Conservation (phyloP, 768 basidiomycete species). For the Tremella mesenterica region DNA sequence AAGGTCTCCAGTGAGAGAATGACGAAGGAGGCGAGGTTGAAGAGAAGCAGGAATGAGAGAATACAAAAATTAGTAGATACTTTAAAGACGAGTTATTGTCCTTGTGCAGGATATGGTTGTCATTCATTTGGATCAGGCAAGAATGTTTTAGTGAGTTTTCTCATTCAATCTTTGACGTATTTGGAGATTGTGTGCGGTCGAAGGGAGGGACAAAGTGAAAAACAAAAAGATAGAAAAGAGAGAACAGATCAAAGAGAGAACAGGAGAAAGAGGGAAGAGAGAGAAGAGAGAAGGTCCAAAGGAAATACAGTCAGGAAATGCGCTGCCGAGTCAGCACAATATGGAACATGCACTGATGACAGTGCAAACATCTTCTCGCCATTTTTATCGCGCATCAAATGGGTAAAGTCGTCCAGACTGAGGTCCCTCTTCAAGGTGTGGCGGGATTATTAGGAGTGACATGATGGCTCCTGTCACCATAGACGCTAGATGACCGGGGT, state of each 20-base stretch:
- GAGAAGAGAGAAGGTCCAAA: no score
- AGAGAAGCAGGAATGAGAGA: not conserved
- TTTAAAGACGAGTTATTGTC: conserved; percentile 27
- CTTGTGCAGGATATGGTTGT: conserved; percentile 33
- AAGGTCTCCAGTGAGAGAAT: no score
- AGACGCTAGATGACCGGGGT: no score
- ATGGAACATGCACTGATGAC: no score
- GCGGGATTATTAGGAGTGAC: conserved; percentile 20
- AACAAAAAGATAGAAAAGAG: no score
- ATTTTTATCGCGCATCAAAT: conserved; percentile 21
- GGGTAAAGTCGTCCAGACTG: conserved; percentile 18
- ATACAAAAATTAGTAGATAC: not conserved
- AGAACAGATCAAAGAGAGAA: no score
- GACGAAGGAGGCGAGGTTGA: no score
- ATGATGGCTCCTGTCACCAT: no score
- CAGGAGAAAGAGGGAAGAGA: no score
- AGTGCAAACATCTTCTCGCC: conserved; percentile 38
- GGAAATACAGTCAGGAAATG: no score
- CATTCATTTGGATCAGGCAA: conserved; percentile 26
- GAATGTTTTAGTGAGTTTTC: conserved; percentile 21
- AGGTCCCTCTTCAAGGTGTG: conserved; percentile 16
- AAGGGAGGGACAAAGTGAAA: not conserved
- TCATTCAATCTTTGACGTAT: not conserved
- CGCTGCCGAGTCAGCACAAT: no score
- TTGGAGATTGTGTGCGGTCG: not conserved